phyloP scores from a whole-genome alignment of 495 filamentous ascomycete species.

The Lasiosphaeria miniovina region DNA sequence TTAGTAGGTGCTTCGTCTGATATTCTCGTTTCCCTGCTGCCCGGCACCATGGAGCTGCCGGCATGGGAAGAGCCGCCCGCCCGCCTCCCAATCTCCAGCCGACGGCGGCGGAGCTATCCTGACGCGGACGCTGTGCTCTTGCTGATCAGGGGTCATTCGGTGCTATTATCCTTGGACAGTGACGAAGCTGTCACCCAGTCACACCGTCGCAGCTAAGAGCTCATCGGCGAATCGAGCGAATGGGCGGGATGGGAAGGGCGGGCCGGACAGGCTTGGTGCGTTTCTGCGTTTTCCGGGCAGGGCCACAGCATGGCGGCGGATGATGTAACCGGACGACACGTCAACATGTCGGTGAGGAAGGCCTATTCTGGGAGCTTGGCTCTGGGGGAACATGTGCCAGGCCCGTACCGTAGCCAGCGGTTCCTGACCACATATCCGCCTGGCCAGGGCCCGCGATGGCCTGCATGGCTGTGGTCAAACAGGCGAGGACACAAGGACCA shows the following conservation, averaged over 20 bases:
- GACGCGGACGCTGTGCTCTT: not conserved
- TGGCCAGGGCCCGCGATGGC: slow-evolving; percentile 9
- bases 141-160: slow-evolving; percentile 12
- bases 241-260: slow-evolving; percentile 4
- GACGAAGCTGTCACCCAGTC: slow-evolving; percentile 7
- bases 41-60: not conserved
- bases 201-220: slow-evolving; percentile 13
- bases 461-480: slow-evolving; percentile 33
- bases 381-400: not conserved
- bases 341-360: slow-evolving; percentile 33
- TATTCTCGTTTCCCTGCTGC: not conserved
- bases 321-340: slow-evolving; percentile 29
- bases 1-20: no score
- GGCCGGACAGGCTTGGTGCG: slow-evolving; percentile 10
- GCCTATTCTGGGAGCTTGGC: slow-evolving; percentile 15
- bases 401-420: not conserved
- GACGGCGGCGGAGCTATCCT: not conserved
- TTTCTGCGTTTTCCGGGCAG: slow-evolving; percentile 17
- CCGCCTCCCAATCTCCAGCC: not conserved
- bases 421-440: slow-evolving; percentile 17
- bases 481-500: slow-evolving; percentile 18
- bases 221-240: slow-evolving; percentile 18
- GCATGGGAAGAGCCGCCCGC: not conserved
- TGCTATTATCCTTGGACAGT: slow-evolving; percentile 12
- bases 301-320: slow-evolving; percentile 22